phyloP scores from a whole-genome alignment of 495 filamentous ascomycete species.

The Neurospora cerealis region DNA sequence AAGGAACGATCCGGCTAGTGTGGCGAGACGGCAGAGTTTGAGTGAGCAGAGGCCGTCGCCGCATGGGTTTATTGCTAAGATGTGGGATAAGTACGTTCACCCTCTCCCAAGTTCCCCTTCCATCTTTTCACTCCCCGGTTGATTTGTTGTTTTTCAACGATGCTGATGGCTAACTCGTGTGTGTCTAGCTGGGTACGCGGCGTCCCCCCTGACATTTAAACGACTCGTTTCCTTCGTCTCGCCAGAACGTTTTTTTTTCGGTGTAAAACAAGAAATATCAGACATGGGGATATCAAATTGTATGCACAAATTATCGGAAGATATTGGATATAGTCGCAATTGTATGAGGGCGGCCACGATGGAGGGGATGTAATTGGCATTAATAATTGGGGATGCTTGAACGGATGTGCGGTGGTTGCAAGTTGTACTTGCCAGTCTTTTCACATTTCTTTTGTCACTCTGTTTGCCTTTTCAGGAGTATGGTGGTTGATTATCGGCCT shows the following conservation, averaged over 20 bases:
- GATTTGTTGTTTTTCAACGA: too few species aligned
- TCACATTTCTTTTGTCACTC: background rate
- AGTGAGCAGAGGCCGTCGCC: conserved; percentile 31
- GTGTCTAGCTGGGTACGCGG: background rate
- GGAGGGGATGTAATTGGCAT: background rate
- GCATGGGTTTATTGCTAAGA: conserved; percentile 32
- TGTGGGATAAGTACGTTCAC: conserved; percentile 35
- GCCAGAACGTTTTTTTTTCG: too few species aligned
- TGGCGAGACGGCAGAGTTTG: conserved; percentile 34
- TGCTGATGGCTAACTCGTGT: background rate
- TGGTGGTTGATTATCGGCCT: background rate
- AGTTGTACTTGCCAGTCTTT: background rate
- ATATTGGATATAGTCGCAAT: background rate
- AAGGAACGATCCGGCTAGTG: conserved; percentile 23
- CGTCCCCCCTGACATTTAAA: background rate
- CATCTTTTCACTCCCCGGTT: too few species aligned
- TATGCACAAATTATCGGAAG: background rate
- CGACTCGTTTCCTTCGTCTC: background rate
- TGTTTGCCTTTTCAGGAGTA: background rate
- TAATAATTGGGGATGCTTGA: background rate
- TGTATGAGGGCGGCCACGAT: background rate
- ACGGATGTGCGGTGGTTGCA: background rate
- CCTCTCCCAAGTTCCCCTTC: too few species aligned
- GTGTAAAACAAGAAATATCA: too few species aligned
- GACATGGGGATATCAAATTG: background rate